Conservation (phyloP, 148 eudicot genomes). For the Selenicereus undatus region DNA sequence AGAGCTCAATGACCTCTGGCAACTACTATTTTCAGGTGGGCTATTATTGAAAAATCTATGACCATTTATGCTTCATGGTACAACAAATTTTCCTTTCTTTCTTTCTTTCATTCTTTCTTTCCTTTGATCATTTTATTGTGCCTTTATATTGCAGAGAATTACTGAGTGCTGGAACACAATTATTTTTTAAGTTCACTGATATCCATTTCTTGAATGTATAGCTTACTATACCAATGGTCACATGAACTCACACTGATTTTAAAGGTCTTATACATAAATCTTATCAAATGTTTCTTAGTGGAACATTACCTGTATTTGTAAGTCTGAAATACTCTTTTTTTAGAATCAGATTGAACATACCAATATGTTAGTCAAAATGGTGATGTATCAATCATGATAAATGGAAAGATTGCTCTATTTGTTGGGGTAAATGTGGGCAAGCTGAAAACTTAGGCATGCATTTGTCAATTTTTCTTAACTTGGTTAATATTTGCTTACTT, state of each 20-base stretch:
- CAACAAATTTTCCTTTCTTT: background rate
- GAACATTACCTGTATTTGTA: background rate
- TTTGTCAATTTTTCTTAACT: background rate
- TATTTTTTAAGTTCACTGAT: background rate
- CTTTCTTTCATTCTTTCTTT: background rate
- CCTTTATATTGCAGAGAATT: background rate
- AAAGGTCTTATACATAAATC: background rate
- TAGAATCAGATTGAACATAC: background rate
- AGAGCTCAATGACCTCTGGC: conserved; percentile 4
- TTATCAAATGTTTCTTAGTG: background rate
- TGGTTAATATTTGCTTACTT: background rate
- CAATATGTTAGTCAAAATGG: background rate
- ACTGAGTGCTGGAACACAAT: background rate
- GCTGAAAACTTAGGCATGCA: background rate
- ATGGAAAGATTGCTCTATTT: background rate
- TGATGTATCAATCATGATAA: background rate
- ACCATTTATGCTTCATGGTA: background rate
- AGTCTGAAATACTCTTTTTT: background rate
- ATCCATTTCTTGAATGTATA: conserved; percentile 1
- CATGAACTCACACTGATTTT: background rate
- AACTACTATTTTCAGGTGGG: conserved; percentile 7
- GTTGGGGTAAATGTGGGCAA: background rate
- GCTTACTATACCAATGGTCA: background rate
- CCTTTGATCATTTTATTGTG: background rate
- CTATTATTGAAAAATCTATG: background rate